Evolutionary conservation across 208 protist species (phyloP), one percentile per base, ranked within the genome.

Genomic region (Lotmaria passim): DNA sequence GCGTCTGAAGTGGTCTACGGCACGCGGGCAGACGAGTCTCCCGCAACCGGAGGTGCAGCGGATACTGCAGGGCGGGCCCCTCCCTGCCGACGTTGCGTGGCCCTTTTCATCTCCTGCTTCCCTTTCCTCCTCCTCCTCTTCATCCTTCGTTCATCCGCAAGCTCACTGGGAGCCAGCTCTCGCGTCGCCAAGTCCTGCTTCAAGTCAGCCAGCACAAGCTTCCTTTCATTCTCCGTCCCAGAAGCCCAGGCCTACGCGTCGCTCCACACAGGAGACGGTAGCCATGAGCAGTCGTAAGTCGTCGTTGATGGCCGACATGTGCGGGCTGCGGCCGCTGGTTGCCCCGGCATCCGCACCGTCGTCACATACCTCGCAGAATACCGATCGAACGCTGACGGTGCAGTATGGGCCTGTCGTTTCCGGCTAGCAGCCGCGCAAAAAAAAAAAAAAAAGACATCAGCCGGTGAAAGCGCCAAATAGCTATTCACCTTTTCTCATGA

Each of bases 371-470:
- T 62, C 57, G 23, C 57, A 51, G 26, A 31, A 7, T 19, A 51
- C 19, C 41, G 57, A 62, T 10, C 26, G 41, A 1, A 50, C 28
- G 44, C 33, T 57, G 34, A 15, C n/a, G 5, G 23, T 72, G 26
- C 31, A 72, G 56, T 72, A 72, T 41, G 66, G 66, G 0, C 66
- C 66, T n/a, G 47, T 33, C 66, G 23, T 41, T 21, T 64, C 55
- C 0, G 56, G 55, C 5, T 72, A 39, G n/a, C n/a, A n/a, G n/a
- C n/a, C n/a, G n/a, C n/a, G n/a, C n/a, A n/a, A n/a, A n/a, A n/a
- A n/a, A n/a, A n/a, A n/a, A n/a, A n/a, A n/a, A n/a, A n/a, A n/a
- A n/a, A n/a, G n/a, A n/a, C n/a, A n/a, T n/a, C n/a, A n/a, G n/a
- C n/a, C n/a, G n/a, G 36, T 14, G 36, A 39, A 39, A 12, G 36